Conservation (phyloP, 2,329 filamentous ascomycete genomes). For the Aspergillus phoenicis region DNA sequence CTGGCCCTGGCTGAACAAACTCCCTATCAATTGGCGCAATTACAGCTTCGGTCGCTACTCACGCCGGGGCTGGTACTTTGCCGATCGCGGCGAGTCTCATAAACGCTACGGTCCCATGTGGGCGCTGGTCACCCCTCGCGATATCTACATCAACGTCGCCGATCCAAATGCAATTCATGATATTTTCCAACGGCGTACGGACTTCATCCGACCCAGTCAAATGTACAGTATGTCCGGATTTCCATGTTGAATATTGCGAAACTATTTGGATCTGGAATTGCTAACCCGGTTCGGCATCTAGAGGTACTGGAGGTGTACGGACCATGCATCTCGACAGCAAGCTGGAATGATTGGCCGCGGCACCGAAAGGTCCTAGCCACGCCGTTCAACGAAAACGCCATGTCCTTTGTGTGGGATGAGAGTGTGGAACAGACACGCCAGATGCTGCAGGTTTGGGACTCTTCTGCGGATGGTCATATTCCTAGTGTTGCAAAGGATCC, state of each 20-base stretch:
- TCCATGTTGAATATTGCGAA: neutral
- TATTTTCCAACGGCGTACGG: neutral
- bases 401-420: slow-evolving; percentile 9
- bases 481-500: slow-evolving; percentile 7
- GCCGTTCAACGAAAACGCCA: slow-evolving; percentile 7
- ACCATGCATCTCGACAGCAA: slow-evolving; percentile 8
- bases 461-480: neutral
- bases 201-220: slow-evolving; percentile 7
- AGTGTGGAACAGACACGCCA: slow-evolving; percentile 1
- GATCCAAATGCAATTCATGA: slow-evolving; percentile 4
- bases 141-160: slow-evolving; percentile 7
- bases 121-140: slow-evolving; percentile 7
- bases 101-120: slow-evolving; percentile 3
- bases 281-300: neutral
- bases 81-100: slow-evolving; percentile 6
- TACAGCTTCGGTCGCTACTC: slow-evolving; percentile 9
- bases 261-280: neutral
- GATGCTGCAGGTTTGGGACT: slow-evolving; percentile 2
- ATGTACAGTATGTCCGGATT: slow-evolving; percentile 1
- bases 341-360: slow-evolving; percentile 4
- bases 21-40: slow-evolving; percentile 5
- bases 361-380: slow-evolving; percentile 8
- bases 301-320: slow-evolving; percentile 10
- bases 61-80: slow-evolving; percentile 9
- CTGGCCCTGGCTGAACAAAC: slow-evolving; percentile 7